A percentile compares a stretch with the other conserved stretches of the same genome.
Conservation (phyloP, 352 stramenopile genomes). For the Globisporangium spiculum region DNA sequence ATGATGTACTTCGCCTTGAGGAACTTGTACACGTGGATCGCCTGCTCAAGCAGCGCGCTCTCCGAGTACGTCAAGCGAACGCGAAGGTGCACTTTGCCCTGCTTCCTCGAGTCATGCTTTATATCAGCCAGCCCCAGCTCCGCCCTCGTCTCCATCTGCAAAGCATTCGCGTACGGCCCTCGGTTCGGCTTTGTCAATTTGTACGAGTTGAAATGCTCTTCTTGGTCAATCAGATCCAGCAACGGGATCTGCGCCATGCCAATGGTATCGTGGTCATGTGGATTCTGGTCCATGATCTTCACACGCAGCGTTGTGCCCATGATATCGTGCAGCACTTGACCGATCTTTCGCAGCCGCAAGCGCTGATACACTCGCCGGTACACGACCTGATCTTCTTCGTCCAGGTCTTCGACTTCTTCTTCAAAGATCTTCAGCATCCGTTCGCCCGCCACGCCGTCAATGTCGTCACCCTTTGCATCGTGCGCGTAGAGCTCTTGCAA, state of each 20-base stretch:
- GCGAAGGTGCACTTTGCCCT: conserved; percentile 43
- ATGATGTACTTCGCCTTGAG: conserved; percentile 62
- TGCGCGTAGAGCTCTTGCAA: conserved; percentile 48
- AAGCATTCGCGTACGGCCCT: not conserved
- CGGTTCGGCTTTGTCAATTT: conserved; percentile 35
- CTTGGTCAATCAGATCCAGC: conserved; percentile 64
- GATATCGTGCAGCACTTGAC: conserved; percentile 57
- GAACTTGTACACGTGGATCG: conserved; percentile 56
- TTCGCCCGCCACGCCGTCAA: conserved; percentile 40
- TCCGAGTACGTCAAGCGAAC: conserved; percentile 55
- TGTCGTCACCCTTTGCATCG: conserved; percentile 35
- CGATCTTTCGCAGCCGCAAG: conserved; percentile 52
- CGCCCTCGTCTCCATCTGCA: conserved; percentile 10
- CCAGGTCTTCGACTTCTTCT: conserved; percentile 63
- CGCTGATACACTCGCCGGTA: conserved; percentile 51
- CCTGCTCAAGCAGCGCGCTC: conserved; percentile 60
- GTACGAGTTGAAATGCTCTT: conserved; percentile 59
- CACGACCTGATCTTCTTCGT: conserved; percentile 49
- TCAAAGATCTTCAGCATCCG: conserved; percentile 55
- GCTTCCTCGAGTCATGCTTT: conserved; percentile 4
- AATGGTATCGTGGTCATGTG: conserved; percentile 42
- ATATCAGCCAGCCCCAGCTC: not conserved
- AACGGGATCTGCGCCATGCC: conserved; percentile 59
- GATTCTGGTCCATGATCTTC: conserved; percentile 57
- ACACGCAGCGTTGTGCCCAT: conserved; percentile 54